Conservation (phyloP, 306 rosid species). For the Vicia faba region DNA sequence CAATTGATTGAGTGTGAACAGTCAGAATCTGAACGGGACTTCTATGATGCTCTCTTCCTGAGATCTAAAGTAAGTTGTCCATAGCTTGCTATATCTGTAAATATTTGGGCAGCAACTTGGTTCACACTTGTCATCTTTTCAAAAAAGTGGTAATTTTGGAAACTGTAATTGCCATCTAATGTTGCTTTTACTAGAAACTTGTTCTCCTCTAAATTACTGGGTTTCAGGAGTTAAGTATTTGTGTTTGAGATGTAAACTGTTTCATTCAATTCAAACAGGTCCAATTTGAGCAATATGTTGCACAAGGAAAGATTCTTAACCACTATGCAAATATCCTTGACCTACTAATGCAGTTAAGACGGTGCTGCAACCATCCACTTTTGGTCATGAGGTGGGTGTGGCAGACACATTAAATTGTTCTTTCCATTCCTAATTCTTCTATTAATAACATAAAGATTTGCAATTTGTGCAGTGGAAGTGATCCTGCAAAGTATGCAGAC, state of each 20-base stretch:
- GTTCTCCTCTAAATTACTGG: neutral
- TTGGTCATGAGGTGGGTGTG: conserved; percentile 69
- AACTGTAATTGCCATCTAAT: neutral
- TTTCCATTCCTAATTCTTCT: neutral
- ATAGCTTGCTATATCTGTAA: neutral
- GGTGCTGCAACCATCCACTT: conserved; percentile 88
- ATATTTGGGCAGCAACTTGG: neutral
- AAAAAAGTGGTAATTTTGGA: neutral
- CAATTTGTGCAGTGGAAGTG: conserved; percentile 42
- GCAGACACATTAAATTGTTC: conserved; percentile 17
- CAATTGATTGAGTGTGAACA: conserved; percentile 71
- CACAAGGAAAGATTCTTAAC: conserved; percentile 78
- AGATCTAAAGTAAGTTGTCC: conserved; percentile 67
- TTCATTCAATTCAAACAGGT: conserved; percentile 51
- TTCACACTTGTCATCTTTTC: conserved; percentile 5
- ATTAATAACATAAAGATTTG: conserved; percentile 29
- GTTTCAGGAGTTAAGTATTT: conserved; percentile 1
- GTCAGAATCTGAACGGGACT: conserved; percentile 77
- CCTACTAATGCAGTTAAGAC: conserved; percentile 79
- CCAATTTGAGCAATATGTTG: conserved; percentile 82
- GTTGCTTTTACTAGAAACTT: conserved; percentile 11
- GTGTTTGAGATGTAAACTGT: conserved; percentile 3
- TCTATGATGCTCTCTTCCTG: conserved; percentile 71
- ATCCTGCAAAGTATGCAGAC: conserved; percentile 41
- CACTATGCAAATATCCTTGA: conserved; percentile 83